Percentiles rank a stretch among this genome's conserved stretches.
phyloP scores from a whole-genome alignment of 2,329 filamentous ascomycete genomes.

The Aspergillus sp. region DNA sequence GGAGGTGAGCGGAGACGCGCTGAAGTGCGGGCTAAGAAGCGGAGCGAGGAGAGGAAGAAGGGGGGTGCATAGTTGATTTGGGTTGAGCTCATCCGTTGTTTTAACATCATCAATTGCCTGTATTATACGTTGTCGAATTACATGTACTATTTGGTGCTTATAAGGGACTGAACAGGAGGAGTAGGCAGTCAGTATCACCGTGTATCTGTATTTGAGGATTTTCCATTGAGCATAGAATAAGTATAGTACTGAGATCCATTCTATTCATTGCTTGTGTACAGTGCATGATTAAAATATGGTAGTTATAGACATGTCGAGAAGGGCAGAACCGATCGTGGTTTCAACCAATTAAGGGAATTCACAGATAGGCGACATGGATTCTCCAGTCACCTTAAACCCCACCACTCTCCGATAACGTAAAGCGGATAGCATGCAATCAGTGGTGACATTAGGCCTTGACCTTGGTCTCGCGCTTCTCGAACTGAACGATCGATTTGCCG shows the following conservation, averaged over 20 bases:
- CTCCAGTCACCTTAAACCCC: too few species aligned
- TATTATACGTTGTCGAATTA: slow-evolving; percentile 1
- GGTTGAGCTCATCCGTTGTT: not conserved
- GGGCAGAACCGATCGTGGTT: too few species aligned
- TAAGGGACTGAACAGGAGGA: not conserved
- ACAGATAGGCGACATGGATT: too few species aligned
- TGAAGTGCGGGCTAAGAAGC: slow-evolving; percentile 83
- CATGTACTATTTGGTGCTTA: not conserved
- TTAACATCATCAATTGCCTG: not conserved
- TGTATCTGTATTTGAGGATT: too few species aligned
- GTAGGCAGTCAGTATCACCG: too few species aligned
- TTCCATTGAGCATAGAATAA: too few species aligned
- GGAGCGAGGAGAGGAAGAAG: slow-evolving; percentile 75
- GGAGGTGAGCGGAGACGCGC: slow-evolving; percentile 89
- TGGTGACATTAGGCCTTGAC: slow-evolving; percentile 6
- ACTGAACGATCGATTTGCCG: slow-evolving; percentile 69
- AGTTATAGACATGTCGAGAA: too few species aligned
- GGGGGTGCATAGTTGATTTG: slow-evolving; percentile 23
- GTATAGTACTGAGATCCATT: too few species aligned
- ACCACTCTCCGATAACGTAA: too few species aligned
- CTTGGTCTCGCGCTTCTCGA: slow-evolving; percentile 56
- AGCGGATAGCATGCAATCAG: not conserved
- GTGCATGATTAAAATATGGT: too few species aligned
- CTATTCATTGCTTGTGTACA: too few species aligned
- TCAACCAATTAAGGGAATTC: too few species aligned